Conservation (phyloP, 768 basidiomycete species). For the Termitomyces sp. region DNA sequence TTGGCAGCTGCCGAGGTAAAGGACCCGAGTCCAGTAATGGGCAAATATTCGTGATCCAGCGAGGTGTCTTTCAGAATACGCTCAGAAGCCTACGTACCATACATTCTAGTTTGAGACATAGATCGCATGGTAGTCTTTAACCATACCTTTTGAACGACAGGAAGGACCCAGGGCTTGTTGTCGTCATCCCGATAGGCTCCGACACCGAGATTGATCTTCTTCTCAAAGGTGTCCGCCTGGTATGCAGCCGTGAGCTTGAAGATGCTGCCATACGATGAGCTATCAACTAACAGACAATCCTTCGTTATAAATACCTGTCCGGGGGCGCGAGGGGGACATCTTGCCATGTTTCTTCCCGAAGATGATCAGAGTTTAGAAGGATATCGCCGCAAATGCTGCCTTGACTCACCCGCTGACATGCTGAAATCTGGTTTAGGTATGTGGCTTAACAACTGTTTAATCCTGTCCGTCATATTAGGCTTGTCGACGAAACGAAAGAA, state of each 20-base stretch:
- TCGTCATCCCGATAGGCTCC: slow-evolving; percentile 90
- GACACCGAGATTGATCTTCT: slow-evolving; percentile 90
- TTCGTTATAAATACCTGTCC: slow-evolving; percentile 50
- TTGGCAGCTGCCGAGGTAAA: slow-evolving; percentile 80
- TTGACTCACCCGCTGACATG: slow-evolving; percentile 51
- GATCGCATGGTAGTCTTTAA: neutral
- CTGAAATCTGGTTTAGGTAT: slow-evolving; percentile 27
- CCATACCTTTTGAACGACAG: slow-evolving; percentile 80
- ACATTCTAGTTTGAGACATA: neutral
- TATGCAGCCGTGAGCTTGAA: slow-evolving; percentile 88
- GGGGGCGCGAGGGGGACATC: slow-evolving; percentile 79
- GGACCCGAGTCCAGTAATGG: slow-evolving; percentile 82
- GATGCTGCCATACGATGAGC: slow-evolving; percentile 45
- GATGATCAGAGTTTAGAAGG: slow-evolving; percentile 3
- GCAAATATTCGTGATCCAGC: slow-evolving; percentile 89
- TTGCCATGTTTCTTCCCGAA: slow-evolving; percentile 61
- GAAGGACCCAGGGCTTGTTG: slow-evolving; percentile 88
- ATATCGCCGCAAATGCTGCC: neutral
- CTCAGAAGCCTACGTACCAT: slow-evolving; percentile 55
- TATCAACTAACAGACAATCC: neutral
- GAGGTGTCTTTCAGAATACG: slow-evolving; percentile 62
- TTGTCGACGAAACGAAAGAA: slow-evolving; percentile 5
- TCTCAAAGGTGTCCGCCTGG: slow-evolving; percentile 68
- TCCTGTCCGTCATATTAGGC: slow-evolving; percentile 46
- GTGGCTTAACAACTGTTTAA: slow-evolving; percentile 56